Base-by-base conservation (phyloP, 495 filamentous ascomycete genomes). In the Venustampulla echinocandica region DNA sequence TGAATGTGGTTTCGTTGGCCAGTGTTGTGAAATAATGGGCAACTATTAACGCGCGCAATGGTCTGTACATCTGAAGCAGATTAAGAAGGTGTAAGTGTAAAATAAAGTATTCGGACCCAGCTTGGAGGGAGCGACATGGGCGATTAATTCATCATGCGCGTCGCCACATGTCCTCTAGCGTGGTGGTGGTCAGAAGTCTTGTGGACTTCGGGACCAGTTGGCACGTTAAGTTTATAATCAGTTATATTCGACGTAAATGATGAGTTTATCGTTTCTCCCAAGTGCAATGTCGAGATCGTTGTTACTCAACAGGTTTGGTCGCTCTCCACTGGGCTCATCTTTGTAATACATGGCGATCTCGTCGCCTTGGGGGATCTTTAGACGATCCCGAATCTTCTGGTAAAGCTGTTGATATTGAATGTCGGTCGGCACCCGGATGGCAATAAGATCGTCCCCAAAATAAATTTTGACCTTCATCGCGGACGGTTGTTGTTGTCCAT, bases 401-500 rank as follows among this genome's bases (percentile, higher is more conserved):
- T 81, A 82, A 32, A 98, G 74, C 50, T 85, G 81, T 54, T 74
- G 71, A 66, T 83, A 90, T 52, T 69, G 76, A 53, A 94, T 84
- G 33, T 90, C 82, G 3, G 70, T 73, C 2, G 90, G 86, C 30
- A 97, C 82, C 34, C 89, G 81, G 56, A 98, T 89, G 33, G 90
- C 83, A 54, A 95, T 89, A 48, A 89, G 73, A 52, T 96, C 90
- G 55, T 92, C 85, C 52, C 85, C 77, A 68, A 87, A 93, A 65
- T 84, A 90, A 28, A 96, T 81, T 67, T 98, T 98, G 60, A 98
- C 85, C 64, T 95, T 97, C 66, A 95, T 79, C 69, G 47, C 68
- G 59, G 44, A 55, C 32, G 45, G 35, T 55, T 35, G 62, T 15
- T 48, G 48, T 46, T 32, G 58, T 18, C 60, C 61, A 5, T 63